Base-by-base conservation (phyloP, 2,329 filamentous ascomycete genomes). In the Pestalotiopsis sp. region DNA sequence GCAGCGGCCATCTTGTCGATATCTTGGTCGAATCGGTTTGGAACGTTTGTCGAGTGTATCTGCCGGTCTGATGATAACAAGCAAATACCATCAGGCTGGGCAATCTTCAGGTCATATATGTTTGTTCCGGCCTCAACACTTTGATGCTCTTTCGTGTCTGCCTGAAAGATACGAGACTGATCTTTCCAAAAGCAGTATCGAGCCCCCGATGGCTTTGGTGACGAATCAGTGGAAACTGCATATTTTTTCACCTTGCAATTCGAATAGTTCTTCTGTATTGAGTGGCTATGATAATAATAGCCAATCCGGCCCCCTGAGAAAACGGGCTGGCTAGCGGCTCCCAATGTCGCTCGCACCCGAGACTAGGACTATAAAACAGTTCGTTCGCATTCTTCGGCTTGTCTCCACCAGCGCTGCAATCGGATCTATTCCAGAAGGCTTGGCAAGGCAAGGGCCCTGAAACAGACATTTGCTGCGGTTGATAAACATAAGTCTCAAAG, bases 371-470 rank as follows among this genome's bases (percentile, higher is more conserved):
- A 38, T 62, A 62, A 39, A 59, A 20, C 27, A 13, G 59, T 31
- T 62, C 59, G 59, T 31, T 62, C 59, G 59, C 25, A 31, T 62
- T 38, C 27, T 62, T 36, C 25, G 59, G 59, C 20, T 62, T 20
- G 31, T 38, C 27, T 17, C 27, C 59, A 62, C 57, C 45, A 59
- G 25, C 23, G 20, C 45, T 52, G n/a, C 31, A 52, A n/a, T 52
- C 45, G 23, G 57, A 59, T 59, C 57, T 6, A 36, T 27, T 23
- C 13, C 17, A 52, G 14, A 9, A 17, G 45, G 45, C 17, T n/a
- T 20, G 45, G 41, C 17, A 3, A 52, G 45, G 6, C 45, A 23
- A 52, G 9, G 17, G 14, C 20, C 17, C 11, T 9, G 41, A 20
- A 9, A 52, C 17, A 20, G 45, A 52, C 45, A 20, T 52, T n/a